phyloP scores from a whole-genome alignment of 345 rosid species.

The Citrus glauca region DNA sequence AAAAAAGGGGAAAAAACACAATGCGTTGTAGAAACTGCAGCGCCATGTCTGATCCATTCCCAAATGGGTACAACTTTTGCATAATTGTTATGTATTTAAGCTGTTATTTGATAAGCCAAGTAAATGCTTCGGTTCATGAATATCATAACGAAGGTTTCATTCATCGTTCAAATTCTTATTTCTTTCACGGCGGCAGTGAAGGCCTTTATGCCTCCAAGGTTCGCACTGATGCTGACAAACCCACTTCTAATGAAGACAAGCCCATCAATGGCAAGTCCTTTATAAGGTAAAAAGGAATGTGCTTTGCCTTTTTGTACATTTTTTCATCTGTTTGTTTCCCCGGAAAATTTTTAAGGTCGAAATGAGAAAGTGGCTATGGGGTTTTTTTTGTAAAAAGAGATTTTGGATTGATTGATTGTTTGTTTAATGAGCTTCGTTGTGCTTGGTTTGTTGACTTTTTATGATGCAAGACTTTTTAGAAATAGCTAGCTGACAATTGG shows the following conservation, averaged over 20 bases:
- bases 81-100: background rate
- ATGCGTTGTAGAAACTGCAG: conserved; percentile 5
- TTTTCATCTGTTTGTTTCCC: conserved; percentile 7
- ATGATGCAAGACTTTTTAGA: background rate
- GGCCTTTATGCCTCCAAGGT: conserved; percentile 45
- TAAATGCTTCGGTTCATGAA: conserved; percentile 41
- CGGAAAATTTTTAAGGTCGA: background rate
- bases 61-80: conserved; percentile 10
- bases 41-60: conserved; percentile 3
- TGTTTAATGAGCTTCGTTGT: background rate
- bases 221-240: background rate
- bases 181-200: conserved; percentile 57
- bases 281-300: conserved; percentile 28
- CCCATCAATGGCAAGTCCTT: conserved; percentile 40
- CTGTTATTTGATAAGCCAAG: conserved; percentile 21
- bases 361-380: background rate
- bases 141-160: conserved; percentile 33
- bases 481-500: background rate
- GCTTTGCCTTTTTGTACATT: background rate
- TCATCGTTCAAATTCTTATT: conserved; percentile 48
- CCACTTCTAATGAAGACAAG: conserved; percentile 23
- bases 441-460: background rate
- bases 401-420: background rate
- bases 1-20: background rate
- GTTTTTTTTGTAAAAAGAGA: background rate